Evolutionary conservation across 2,329 filamentous ascomycete genomes (phyloP).

Genomic region (Ophiostoma piceae): DNA sequence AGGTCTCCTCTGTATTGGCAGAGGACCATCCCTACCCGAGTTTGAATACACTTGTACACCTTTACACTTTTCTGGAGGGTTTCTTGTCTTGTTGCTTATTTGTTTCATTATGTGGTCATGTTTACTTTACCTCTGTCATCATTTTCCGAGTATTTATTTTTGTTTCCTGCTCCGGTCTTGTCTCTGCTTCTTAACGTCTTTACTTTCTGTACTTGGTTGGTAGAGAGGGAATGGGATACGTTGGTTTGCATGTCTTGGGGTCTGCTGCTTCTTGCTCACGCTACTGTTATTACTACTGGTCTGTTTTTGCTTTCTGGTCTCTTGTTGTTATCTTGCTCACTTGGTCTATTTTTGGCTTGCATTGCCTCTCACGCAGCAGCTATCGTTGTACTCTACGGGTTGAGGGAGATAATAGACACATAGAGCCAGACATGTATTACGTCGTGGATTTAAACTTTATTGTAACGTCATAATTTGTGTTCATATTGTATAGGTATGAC

Average conservation of each 20-base stretch:
- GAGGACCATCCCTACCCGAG: no score
- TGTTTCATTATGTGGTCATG: neutral
- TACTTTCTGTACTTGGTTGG: neutral
- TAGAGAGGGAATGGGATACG: neutral
- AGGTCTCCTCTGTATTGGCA: no score
- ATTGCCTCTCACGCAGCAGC: no score
- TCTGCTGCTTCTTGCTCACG: neutral
- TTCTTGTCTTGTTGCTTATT: slow-evolving; percentile 11
- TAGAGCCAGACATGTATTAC: neutral
- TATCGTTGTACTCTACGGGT: no score
- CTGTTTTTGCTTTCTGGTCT: neutral
- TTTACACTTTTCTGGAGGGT: neutral
- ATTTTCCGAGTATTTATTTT: neutral
- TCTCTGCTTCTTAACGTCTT: neutral
- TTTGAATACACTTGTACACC: no score
- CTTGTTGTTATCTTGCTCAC: neutral
- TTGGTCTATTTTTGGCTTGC: neutral
- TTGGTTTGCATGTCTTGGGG: slow-evolving; percentile 9
- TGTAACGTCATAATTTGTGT: neutral
- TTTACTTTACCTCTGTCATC: no score
- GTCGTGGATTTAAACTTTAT: neutral
- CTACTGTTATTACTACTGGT: slow-evolving; percentile 1
- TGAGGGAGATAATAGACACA: neutral
- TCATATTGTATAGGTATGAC: neutral
- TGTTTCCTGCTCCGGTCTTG: neutral